A percentile compares a stretch with the other conserved stretches of the same genome.
Evolutionary conservation across 768 basidiomycete species (phyloP).

Genomic region (Imleria badia): DNA sequence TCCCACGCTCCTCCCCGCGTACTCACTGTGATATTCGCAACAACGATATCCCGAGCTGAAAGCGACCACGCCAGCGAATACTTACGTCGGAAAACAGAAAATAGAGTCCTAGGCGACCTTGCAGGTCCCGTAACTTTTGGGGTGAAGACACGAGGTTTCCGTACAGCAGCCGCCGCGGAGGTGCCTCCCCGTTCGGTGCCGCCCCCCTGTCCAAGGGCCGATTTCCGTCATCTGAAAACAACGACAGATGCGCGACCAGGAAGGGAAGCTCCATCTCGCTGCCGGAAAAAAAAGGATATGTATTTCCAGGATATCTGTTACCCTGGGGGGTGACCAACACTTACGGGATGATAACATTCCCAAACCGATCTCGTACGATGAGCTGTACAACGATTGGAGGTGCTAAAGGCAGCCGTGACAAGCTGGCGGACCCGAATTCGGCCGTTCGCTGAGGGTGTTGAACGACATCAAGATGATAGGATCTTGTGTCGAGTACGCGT

Average conservation of each 20-base stretch:
- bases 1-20: conserved; percentile 12
- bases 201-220: conserved; percentile 65
- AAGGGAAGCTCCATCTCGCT: conserved; percentile 88
- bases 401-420: conserved; percentile 80
- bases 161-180: conserved; percentile 66
- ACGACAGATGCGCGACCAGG: conserved; percentile 77
- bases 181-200: conserved; percentile 42
- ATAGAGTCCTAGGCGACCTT: conserved; percentile 79
- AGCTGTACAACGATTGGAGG: conserved; percentile 84
- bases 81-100: conserved; percentile 92
- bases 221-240: conserved; percentile 68
- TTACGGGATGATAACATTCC: conserved; percentile 76
- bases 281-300: conserved; percentile 19
- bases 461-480: conserved; percentile 80
- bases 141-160: conserved; percentile 84
- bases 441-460: conserved; percentile 84
- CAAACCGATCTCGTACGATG: conserved; percentile 67
- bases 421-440: conserved; percentile 70
- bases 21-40: conserved; percentile 75
- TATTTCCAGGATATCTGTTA: conserved; percentile 20
- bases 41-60: conserved; percentile 71
- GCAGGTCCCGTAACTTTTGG: conserved; percentile 75
- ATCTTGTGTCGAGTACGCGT: conserved; percentile 37
- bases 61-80: conserved; percentile 74
- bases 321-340: conserved; percentile 36